Percentiles rank a stretch among this genome's conserved stretches.
Evolutionary conservation across 2,329 filamentous ascomycete species (phyloP).

Genomic region (Aspergillus pseudoviridinutans): DNA sequence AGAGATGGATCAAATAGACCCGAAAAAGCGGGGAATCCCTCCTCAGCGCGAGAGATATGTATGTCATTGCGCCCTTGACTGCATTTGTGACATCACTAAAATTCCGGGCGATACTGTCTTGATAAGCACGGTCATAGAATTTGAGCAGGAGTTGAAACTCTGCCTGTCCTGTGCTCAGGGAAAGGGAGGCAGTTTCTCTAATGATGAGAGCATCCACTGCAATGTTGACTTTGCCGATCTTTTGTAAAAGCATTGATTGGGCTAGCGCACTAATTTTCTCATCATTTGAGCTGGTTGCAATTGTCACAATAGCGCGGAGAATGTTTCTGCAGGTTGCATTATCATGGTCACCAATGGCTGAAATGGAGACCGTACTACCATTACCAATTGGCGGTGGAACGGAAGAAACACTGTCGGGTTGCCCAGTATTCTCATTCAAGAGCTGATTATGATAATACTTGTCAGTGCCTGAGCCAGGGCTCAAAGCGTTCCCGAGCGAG

Average conservation of each 20-base stretch:
- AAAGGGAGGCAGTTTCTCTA: slow-evolving; percentile 72
- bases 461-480: slow-evolving; percentile 59
- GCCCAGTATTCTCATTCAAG: slow-evolving; percentile 38
- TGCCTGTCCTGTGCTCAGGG: slow-evolving; percentile 69
- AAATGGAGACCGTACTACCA: slow-evolving; percentile 63
- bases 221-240: slow-evolving; percentile 78
- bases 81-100: slow-evolving; percentile 66
- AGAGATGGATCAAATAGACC: slow-evolving; percentile 76
- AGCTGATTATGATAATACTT: slow-evolving; percentile 35
- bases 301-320: slow-evolving; percentile 91
- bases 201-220: slow-evolving; percentile 82
- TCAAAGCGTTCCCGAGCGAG: slow-evolving; percentile 91
- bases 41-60: slow-evolving; percentile 66
- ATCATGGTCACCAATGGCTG: slow-evolving; percentile 72
- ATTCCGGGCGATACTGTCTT: slow-evolving; percentile 67
- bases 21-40: slow-evolving; percentile 72
- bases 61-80: slow-evolving; percentile 73
- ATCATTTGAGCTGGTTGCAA: slow-evolving; percentile 76
- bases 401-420: slow-evolving; percentile 46
- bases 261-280: slow-evolving; percentile 90
- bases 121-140: slow-evolving; percentile 70
- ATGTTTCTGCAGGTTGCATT: slow-evolving; percentile 76
- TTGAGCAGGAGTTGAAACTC: slow-evolving; percentile 87
- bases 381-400: slow-evolving; percentile 29
- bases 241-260: slow-evolving; percentile 94